Percentiles rank a stretch among this genome's conserved stretches.
phyloP scores from a whole-genome alignment of 2,329 filamentous ascomycete species.

The Fusarium secorum region DNA sequence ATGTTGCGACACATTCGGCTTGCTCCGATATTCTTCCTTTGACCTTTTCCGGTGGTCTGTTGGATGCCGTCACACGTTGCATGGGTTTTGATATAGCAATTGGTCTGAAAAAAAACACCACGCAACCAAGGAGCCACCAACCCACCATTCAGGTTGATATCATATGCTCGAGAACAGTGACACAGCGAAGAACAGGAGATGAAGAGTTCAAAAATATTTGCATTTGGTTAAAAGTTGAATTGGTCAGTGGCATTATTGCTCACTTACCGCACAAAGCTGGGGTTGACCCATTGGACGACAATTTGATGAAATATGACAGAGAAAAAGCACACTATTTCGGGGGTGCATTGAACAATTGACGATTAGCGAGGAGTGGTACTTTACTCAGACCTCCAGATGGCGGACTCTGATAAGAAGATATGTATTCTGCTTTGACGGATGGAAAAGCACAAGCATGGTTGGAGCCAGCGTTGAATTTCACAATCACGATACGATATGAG shows the following conservation, averaged over 20 bases:
- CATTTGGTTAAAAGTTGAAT: conserved; percentile 15
- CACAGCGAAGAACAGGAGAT: background rate
- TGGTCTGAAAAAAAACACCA: conserved; percentile 8
- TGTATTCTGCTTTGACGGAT: background rate
- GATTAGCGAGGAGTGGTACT: conserved; percentile 5
- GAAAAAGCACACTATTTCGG: conserved; percentile 17
- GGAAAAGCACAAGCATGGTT: conserved; percentile 32
- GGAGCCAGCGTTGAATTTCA: conserved; percentile 36
- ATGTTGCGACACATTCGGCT: conserved; percentile 5
- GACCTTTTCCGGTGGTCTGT: background rate
- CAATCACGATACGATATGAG: conserved; percentile 20
- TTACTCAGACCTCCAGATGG: background rate
- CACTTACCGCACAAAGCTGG: background rate
- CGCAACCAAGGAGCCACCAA: background rate
- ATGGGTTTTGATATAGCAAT: background rate
- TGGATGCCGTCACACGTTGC: background rate
- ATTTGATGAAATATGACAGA: conserved; percentile 30
- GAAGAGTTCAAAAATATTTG: background rate
- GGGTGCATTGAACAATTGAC: conserved; percentile 13
- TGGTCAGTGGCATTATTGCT: conserved; percentile 5
- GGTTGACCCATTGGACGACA: conserved; percentile 7
- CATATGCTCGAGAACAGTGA: background rate
- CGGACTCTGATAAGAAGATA: conserved; percentile 1
- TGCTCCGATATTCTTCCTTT: background rate
- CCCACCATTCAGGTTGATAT: background rate